Evolutionary conservation across 306 rosid genomes (phyloP).

Genomic region (Glycine soja): DNA sequence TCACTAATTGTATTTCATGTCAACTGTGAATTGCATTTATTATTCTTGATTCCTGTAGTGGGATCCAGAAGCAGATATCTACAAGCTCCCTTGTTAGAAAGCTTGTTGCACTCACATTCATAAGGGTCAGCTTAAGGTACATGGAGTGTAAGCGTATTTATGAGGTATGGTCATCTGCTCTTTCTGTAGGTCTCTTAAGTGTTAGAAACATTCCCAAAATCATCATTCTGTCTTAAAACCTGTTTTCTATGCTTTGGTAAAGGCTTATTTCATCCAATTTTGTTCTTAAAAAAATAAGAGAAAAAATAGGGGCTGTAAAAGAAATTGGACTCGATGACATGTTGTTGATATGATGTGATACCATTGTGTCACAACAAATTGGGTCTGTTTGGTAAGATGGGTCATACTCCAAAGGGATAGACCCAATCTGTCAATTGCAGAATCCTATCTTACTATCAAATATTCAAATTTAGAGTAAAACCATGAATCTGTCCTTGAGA

Average conservation of each 20-base stretch:
- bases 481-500: not conserved
- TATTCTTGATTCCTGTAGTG: conserved; percentile 57
- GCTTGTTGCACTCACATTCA: conserved; percentile 79
- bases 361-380: not conserved
- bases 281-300: not conserved
- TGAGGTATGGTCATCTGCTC: conserved; percentile 67
- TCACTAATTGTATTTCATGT: not conserved
- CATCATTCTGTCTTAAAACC: not conserved
- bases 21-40: conserved; percentile 32
- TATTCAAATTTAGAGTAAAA: conserved; percentile 4
- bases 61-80: conserved; percentile 88
- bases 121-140: conserved; percentile 78
- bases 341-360: not conserved
- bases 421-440: conserved; percentile 8
- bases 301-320: not conserved
- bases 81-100: conserved; percentile 69
- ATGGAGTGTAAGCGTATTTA: conserved; percentile 89
- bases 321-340: not conserved
- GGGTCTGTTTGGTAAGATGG: not conserved
- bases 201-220: conserved; percentile 23
- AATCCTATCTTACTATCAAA: not conserved
- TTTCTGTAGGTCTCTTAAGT: conserved; percentile 24
- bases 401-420: conserved; percentile 12
- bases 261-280: not conserved
- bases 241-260: conserved; percentile 28